Evolutionary conservation across 352 stramenopile species (phyloP), one percentile per base, ranked within the genome.

Genomic region (Pythium grandisporangium): DNA sequence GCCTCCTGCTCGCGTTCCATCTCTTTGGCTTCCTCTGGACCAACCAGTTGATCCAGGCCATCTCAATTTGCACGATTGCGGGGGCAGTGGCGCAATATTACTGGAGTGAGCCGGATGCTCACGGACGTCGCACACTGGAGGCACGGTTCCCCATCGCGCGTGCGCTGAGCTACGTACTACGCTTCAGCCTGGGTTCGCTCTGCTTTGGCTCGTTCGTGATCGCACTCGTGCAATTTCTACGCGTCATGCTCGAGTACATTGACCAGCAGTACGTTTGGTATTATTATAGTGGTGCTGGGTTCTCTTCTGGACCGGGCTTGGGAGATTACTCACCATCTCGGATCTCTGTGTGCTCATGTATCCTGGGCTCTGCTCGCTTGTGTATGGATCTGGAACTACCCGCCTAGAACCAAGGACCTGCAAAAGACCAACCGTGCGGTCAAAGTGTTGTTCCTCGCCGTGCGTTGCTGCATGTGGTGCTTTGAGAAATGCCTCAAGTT

Each of bases 21-120:
- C 46, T 98, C n/a, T 99, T 99, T 58, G 83, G 80, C 33, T 97
- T 96, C 35, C 89, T 98, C 43, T 99, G 96, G 96, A 96, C 87
- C 2, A 95, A 92, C 29, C 80, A 97, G 55, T 95, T 98, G 34
- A 75, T 99, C 37, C 71, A 98, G 13, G 95, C 95, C 4, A 66
- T 99, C 58, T 95, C 93, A 26, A 80, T 98, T 48, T 95, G 97
- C 41, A 72, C 87, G 19, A 77, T 98, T 41, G 90, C 93, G 7
- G 85, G 97, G 38, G 70, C 87, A 4, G 66, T 96, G 24, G 74
- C 76, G 8, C 85, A 85, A 38, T 98, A 84, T 58, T 98, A 97
- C 71, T 99, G 98, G 76, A 82, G 70, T 1, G 44, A 37, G 2
- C 56, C 65, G 0, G 48, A 76, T 16, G 53, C 45, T 5, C 49